phyloP scores from a whole-genome alignment of 2,329 filamentous ascomycete species.

The Periconia macrospinosa region DNA sequence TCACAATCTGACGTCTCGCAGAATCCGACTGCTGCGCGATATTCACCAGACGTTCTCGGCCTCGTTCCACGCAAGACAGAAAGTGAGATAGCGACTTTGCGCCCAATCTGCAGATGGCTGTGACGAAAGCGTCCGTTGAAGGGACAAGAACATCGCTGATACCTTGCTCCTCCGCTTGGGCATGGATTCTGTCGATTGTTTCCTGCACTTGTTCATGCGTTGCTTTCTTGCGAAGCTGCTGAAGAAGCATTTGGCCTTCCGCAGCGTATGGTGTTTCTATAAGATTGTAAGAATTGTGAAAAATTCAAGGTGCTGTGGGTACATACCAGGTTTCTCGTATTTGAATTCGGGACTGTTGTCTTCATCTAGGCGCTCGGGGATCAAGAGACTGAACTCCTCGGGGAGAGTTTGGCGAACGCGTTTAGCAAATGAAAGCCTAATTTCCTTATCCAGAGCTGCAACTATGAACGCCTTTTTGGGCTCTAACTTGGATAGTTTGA shows the following conservation, averaged over 20 bases:
- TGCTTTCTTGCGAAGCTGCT: constrained; percentile 80
- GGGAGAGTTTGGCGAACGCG: constrained; percentile 93
- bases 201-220: constrained; percentile 83
- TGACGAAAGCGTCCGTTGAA: constrained; percentile 94
- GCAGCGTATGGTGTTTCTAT: constrained; percentile 76
- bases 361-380: constrained; percentile 85
- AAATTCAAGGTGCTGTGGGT: background rate
- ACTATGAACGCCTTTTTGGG: constrained; percentile 92
- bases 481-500: constrained; percentile 73
- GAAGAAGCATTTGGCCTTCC: constrained; percentile 80
- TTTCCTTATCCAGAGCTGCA: constrained; percentile 92
- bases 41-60: constrained; percentile 82
- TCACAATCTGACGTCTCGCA: constrained; percentile 84
- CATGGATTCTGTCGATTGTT: constrained; percentile 77
- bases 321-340: constrained; percentile 73
- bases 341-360: constrained; percentile 96
- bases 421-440: constrained; percentile 92
- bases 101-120: constrained; percentile 88
- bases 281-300: constrained; percentile 3
- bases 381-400: constrained; percentile 76
- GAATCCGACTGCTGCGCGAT: constrained; percentile 74
- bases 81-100: constrained; percentile 96
- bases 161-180: constrained; percentile 70
- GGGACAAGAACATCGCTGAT: constrained; percentile 74
- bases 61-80: constrained; percentile 91